A percentile compares a stretch with the other conserved stretches of the same genome.
Evolutionary conservation across 306 rosid species (phyloP).

Genomic region (Psophocarpus tetragonolobus): DNA sequence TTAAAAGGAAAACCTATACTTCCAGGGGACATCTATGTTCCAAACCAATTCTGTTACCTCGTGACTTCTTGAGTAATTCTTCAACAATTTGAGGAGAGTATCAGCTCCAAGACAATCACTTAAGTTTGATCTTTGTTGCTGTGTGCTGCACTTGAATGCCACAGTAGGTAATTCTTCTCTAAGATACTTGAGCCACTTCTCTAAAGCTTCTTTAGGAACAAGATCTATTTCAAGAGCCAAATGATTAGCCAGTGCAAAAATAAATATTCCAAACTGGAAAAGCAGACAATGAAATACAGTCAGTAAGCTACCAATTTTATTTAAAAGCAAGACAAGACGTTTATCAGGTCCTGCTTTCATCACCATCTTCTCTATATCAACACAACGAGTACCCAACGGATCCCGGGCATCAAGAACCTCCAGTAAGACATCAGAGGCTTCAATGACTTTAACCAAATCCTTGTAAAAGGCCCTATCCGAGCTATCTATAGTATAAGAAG

Average conservation of each 20-base stretch:
- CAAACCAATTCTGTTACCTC: conserved; percentile 54
- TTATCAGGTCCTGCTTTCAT: too few species aligned
- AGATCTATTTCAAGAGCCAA: conserved; percentile 61
- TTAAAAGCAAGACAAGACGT: too few species aligned
- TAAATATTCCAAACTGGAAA: neutral
- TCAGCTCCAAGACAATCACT: conserved; percentile 99
- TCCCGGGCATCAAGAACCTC: too few species aligned
- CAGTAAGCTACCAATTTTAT: conserved; percentile 73
- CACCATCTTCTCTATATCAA: too few species aligned
- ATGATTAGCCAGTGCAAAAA: conserved; percentile 17
- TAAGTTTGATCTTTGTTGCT: conserved; percentile 87
- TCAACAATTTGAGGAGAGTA: conserved; percentile 86
- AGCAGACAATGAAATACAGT: neutral
- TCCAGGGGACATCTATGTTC: neutral
- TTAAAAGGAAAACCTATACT: conserved; percentile 1
- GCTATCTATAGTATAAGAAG: conserved; percentile 45
- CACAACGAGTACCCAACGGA: too few species aligned
- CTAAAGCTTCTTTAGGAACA: conserved; percentile 88
- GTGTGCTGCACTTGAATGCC: conserved; percentile 96
- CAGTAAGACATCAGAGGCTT: conserved; percentile 91
- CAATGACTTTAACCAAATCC: conserved; percentile 87
- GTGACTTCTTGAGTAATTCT: conserved; percentile 94
- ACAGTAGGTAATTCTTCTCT: conserved; percentile 97
- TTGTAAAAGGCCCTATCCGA: conserved; percentile 84
- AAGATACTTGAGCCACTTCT: conserved; percentile 94